Evolutionary conservation across 129 eudicot genomes (phyloP).

Genomic region (Gnaphalium uliginosum): DNA sequence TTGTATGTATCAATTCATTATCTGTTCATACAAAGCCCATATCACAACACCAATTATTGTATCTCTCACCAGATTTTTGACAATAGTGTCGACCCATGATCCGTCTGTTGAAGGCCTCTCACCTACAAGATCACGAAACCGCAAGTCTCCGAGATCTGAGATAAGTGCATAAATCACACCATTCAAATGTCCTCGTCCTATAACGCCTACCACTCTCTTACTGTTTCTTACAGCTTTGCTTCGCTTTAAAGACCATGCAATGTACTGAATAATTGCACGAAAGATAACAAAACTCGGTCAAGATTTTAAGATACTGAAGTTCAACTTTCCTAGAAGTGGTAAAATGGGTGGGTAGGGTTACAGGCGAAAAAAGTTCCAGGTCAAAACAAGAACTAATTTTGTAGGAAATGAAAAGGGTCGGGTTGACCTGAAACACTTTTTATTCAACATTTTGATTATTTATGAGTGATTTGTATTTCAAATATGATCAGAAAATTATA

Average conservation of each 20-base stretch:
- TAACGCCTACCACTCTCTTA: constrained; percentile 89
- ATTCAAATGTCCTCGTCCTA: constrained; percentile 88
- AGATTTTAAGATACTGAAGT: not conserved
- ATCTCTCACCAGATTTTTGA: constrained; percentile 68
- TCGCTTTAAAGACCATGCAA: constrained; percentile 95
- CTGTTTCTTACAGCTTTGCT: constrained; percentile 88
- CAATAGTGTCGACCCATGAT: constrained; percentile 47
- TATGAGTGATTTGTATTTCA: not conserved
- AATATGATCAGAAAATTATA: not conserved
- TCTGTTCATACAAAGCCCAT: constrained; percentile 76
- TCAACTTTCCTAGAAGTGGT: not conserved
- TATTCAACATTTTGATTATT: not conserved
- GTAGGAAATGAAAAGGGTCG: not conserved
- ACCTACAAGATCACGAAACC: constrained; percentile 80
- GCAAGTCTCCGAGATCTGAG: constrained; percentile 78
- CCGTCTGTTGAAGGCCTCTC: constrained; percentile 42
- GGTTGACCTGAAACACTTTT: not conserved
- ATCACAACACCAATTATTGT: constrained; percentile 68
- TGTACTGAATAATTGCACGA: constrained; percentile 47
- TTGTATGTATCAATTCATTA: constrained; percentile 34
- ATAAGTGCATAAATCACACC: constrained; percentile 84
- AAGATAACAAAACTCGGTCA: not conserved
- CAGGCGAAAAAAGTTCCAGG: not conserved
- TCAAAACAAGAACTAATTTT: not conserved
- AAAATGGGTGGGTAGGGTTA: not conserved